Conservation (phyloP, 2,329 filamentous ascomycete species). For the Thelonectria discophora region DNA sequence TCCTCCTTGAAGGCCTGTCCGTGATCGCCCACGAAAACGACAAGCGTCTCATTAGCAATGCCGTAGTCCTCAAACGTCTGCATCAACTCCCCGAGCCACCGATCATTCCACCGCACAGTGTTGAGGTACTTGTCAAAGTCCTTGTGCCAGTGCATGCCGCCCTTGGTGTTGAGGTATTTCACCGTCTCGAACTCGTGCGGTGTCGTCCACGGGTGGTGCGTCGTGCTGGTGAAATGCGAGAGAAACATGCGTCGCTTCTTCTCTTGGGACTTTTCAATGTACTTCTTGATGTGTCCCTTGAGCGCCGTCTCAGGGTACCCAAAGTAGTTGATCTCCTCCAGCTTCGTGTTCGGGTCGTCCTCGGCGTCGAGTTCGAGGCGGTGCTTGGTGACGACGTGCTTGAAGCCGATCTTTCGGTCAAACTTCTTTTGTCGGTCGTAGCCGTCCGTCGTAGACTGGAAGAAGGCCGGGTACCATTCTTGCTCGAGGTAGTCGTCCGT, state of each 20-base stretch:
- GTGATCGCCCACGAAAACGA: constrained; percentile 48
- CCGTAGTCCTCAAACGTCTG: constrained; percentile 45
- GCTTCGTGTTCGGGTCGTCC: constrained; percentile 19
- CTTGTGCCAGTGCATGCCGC: constrained; percentile 39
- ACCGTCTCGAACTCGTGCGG: constrained; percentile 32
- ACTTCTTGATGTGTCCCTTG: constrained; percentile 45
- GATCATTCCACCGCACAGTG: constrained; percentile 45
- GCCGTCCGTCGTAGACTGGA: constrained; percentile 49
- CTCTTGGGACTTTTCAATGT: constrained; percentile 41
- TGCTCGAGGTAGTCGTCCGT: constrained; percentile 38
- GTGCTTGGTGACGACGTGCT: constrained; percentile 42
- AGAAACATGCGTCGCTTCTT: constrained; percentile 48
- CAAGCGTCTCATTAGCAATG: constrained; percentile 47
- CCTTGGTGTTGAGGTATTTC: constrained; percentile 33
- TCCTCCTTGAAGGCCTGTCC: constrained; percentile 49
- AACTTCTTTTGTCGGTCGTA: constrained; percentile 49
- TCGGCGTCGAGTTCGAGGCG: constrained; percentile 36
- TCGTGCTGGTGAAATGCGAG: constrained; percentile 50
- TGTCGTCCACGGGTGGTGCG: constrained; percentile 46
- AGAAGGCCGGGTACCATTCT: constrained; percentile 47
- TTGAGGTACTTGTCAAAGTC: constrained; percentile 48
- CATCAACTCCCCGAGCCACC: constrained; percentile 46
- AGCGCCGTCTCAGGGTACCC: constrained; percentile 46
- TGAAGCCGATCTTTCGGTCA: constrained; percentile 46
- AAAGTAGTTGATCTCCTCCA: constrained; percentile 46